phyloP scores from a whole-genome alignment of 2,329 filamentous ascomycete genomes.

The Monosporascus cannonballus region DNA sequence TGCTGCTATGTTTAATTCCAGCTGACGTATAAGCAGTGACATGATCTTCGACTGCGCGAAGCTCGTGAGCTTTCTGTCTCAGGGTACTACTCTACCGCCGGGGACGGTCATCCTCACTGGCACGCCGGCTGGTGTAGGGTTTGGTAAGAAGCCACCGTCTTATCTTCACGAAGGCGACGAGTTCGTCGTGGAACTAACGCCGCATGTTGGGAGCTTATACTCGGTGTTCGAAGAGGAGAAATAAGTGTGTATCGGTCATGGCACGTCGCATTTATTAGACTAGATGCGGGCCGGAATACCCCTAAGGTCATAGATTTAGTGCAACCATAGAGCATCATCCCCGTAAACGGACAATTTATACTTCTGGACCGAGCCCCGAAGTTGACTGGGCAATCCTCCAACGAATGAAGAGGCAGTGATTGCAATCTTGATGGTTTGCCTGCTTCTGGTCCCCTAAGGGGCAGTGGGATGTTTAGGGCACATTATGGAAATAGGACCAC shows the following conservation, averaged over 20 bases:
- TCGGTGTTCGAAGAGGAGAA: conserved; percentile 32
- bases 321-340: neutral
- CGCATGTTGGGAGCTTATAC: conserved; percentile 36
- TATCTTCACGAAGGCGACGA: conserved; percentile 33
- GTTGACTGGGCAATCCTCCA: neutral
- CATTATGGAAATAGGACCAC: neutral
- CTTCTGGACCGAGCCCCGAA: neutral
- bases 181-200: conserved; percentile 36
- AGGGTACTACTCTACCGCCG: conserved; percentile 34
- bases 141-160: conserved; percentile 30
- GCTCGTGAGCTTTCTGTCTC: conserved; percentile 36
- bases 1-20: conserved; percentile 8
- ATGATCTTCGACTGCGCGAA: conserved; percentile 18
- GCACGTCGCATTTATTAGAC: neutral
- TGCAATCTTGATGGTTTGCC: neutral
- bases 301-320: neutral
- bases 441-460: too few relatives aligned
- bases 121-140: conserved; percentile 36
- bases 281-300: neutral
- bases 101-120: conserved; percentile 39
- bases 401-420: neutral
- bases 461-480: too few relatives aligned
- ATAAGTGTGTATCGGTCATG: conserved; percentile 9
- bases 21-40: conserved; percentile 33
- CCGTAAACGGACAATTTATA: neutral